These are phyloP conservation scores for Gossypium trilobum DNA, from an alignment of 441 rosid genomes.

Conservation along the genomic window DNA sequence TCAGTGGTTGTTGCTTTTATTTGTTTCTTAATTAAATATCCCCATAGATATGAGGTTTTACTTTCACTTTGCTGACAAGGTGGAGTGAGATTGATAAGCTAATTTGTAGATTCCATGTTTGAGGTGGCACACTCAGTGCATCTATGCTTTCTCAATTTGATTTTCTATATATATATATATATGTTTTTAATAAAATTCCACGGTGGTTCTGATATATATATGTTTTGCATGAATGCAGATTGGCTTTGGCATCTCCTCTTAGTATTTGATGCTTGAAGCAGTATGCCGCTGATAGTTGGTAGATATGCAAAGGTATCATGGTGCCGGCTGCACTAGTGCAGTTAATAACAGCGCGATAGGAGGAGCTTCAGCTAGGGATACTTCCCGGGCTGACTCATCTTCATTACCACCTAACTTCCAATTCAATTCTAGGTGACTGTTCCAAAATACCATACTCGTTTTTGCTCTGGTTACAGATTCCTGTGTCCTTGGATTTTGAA, in stretches of 20 bases:
- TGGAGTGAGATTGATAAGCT: constrained; percentile 7
- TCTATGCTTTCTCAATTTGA: not conserved
- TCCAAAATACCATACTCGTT: not conserved
- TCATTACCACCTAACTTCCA: constrained; percentile 50
- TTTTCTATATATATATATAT: not conserved
- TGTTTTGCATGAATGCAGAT: constrained; percentile 24
- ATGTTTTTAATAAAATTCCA: not conserved
- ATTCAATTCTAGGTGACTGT: constrained; percentile 55
- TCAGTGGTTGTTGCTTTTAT: not conserved
- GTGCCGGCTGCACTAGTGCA: constrained; percentile 83
- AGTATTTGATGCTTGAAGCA: constrained; percentile 62
- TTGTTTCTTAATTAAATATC: not conserved
- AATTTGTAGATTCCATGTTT: constrained; percentile 15
- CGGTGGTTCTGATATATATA: not conserved
- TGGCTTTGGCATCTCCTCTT: constrained; percentile 30
- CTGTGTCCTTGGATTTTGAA: not conserved
- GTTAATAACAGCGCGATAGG: constrained; percentile 73
- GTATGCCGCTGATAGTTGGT: constrained; percentile 80
- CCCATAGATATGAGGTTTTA: not conserved
- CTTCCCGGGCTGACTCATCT: constrained; percentile 66
- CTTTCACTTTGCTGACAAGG: constrained; percentile 2
- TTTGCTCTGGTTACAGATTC: not conserved
- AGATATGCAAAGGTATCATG: constrained; percentile 98
- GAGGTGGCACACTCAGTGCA: constrained; percentile 11
- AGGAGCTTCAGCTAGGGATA: constrained; percentile 72